These are phyloP conservation scores for Suhomyces kilbournensis DNA, from an alignment of 805 yeast genomes.

Conservation along the genomic window DNA sequence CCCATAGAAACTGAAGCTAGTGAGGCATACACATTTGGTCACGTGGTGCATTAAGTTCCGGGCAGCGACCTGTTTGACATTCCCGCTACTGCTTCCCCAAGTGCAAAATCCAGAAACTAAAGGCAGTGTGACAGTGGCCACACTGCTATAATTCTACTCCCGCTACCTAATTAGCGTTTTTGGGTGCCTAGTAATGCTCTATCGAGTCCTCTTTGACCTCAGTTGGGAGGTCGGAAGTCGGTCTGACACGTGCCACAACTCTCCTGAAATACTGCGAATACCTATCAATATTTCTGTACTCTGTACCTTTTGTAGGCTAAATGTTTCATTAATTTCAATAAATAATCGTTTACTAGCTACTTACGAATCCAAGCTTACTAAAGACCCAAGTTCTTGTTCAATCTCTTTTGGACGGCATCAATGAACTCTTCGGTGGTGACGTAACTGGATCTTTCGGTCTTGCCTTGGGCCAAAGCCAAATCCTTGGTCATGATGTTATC, in stretches of 20 bases:
- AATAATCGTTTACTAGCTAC: neutral
- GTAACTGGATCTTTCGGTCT: constrained; percentile 74
- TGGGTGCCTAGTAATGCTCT: neutral
- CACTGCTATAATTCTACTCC: neutral
- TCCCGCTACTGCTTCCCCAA: neutral
- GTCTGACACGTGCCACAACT: neutral
- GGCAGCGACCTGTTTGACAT: neutral
- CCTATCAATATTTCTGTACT: too few species aligned
- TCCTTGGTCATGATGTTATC: constrained; percentile 96
- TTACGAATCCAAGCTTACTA: neutral
- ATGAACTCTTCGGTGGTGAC: constrained; percentile 92
- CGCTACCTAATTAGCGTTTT: neutral
- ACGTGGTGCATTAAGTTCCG: neutral
- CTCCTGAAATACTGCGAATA: too few species aligned
- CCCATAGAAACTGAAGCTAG: too few species aligned
- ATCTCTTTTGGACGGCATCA: constrained; percentile 69
- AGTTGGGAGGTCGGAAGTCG: neutral
- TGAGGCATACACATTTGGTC: too few species aligned
- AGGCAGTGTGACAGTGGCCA: neutral
- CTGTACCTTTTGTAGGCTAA: too few species aligned
- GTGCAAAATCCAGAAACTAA: neutral
- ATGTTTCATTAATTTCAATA: neutral
- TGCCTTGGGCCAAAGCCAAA: constrained; percentile 85
- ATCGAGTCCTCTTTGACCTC: neutral
- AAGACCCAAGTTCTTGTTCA: constrained; percentile 2